Percentiles rank a stretch among this genome's conserved stretches.
Evolutionary conservation across 2,329 filamentous ascomycete species (phyloP).

Genomic region (Fusarium verrucosum): DNA sequence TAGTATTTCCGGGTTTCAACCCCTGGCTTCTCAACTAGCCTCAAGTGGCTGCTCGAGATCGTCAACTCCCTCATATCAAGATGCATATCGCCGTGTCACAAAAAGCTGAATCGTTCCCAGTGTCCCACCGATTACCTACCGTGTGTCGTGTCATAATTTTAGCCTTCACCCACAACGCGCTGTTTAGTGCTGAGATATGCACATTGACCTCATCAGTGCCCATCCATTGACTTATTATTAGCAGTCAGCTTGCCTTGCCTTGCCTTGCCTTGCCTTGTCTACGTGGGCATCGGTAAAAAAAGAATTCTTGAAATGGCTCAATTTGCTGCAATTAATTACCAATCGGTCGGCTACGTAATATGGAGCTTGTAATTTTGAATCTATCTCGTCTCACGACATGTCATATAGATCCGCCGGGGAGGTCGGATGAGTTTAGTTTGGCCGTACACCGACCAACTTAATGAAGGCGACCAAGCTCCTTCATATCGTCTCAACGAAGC

Average conservation of each 20-base stretch:
- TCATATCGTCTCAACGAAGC: conserved; percentile 20
- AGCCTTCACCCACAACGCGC: conserved; percentile 5
- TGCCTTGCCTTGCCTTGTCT: no score
- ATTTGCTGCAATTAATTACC: conserved; percentile 31
- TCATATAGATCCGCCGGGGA: conserved; percentile 30
- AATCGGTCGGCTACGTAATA: conserved; percentile 25
- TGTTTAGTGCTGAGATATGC: conserved; percentile 30
- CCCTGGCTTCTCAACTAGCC: conserved; percentile 11
- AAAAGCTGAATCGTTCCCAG: conserved; percentile 19
- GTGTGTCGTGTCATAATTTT: conserved; percentile 34
- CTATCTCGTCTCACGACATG: conserved; percentile 10
- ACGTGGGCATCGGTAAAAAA: background rate
- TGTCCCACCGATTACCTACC: no score
- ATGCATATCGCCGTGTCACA: conserved; percentile 19
- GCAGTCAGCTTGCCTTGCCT: conserved; percentile 7
- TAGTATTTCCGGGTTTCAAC: conserved; percentile 4
- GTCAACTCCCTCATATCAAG: conserved; percentile 33
- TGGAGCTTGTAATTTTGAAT: conserved; percentile 22
- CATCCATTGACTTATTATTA: conserved; percentile 7
- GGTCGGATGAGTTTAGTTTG: conserved; percentile 19
- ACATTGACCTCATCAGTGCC: conserved; percentile 1
- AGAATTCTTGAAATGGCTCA: conserved; percentile 9
- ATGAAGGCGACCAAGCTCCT: conserved; percentile 13
- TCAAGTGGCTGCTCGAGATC: conserved; percentile 29
- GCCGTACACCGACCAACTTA: background rate